Evolutionary conservation across 2,329 filamentous ascomycete species (phyloP), one percentile per base, ranked within the genome.

Genomic region (Dactylellina drechsleri): DNA sequence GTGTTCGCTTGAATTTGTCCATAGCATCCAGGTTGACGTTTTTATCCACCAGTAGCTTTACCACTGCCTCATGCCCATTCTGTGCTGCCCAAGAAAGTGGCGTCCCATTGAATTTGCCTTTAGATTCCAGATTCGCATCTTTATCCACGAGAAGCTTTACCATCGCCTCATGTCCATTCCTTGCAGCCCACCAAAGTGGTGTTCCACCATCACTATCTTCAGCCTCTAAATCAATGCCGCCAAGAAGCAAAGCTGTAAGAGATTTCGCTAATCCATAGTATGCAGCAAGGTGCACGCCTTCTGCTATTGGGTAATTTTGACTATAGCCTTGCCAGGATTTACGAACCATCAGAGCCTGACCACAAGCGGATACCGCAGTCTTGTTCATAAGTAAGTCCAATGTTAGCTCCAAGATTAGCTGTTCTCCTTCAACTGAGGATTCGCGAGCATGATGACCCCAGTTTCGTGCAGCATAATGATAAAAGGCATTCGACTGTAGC

Each of bases 371-470:
- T 7, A 15, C 15, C 40, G 15, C 40, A 7, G 6, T 41, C 6
- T 41, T 15, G 15, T 41, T 15, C 40, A 7, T 15, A 41, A 41
- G 6, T 6, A 41, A 41, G 15, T 41, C 40, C 15, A 41, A 41
- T 41, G n/a, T n/a, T n/a, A n/a, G n/a, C n/a, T n/a, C n/a, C n/a
- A n/a, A n/a, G n/a, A 41, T 15, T 41, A 41, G 15, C 15, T 6
- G 15, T 7, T 41, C 40, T 41, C 40, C 57, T 78, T 79, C 40
- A 6, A 41, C 15, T 41, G 40, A 41, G 7, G 15, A 15, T 15
- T 7, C 65, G n/a, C n/a, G n/a, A 16, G 58, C 58, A 74, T 68
- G 16, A 78, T 76, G 1, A 77, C 78, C 53, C 80, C 58, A 62
- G 7, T 62, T n/a, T 4, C n/a, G 1, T 10, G 45, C n/a, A n/a